A percentile compares a stretch with the other conserved stretches of the same genome.
phyloP scores from a whole-genome alignment of 2,329 filamentous ascomycete genomes.

The Tolypocladium album region DNA sequence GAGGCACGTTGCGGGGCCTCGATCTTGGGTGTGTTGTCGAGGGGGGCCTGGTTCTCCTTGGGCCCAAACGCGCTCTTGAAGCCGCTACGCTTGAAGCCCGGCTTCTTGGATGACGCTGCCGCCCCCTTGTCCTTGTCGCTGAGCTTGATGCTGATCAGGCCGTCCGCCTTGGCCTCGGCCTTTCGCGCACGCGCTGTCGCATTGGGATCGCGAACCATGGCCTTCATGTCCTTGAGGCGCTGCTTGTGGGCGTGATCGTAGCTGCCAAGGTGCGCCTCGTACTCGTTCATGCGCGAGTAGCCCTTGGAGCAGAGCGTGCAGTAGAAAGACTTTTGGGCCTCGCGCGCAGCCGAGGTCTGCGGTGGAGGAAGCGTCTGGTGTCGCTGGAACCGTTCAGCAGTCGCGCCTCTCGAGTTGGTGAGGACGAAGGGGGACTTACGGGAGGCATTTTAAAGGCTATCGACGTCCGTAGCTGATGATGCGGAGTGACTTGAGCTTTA shows the following conservation, averaged over 20 bases:
- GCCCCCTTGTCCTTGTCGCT: slow-evolving; percentile 19
- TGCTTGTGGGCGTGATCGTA: slow-evolving; percentile 96
- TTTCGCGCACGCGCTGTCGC: slow-evolving; percentile 55
- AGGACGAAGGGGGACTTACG: slow-evolving; percentile 31
- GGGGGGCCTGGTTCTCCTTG: slow-evolving; percentile 22
- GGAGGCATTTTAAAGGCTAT: slow-evolving; percentile 38
- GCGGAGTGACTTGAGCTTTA: neutral
- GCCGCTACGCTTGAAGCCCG: slow-evolving; percentile 70
- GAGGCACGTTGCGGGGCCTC: slow-evolving; percentile 7
- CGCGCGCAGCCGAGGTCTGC: slow-evolving; percentile 55
- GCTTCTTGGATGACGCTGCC: slow-evolving; percentile 38
- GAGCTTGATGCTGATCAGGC: slow-evolving; percentile 57
- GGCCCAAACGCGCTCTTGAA: slow-evolving; percentile 68
- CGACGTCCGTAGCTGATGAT: neutral
- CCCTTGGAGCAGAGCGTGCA: slow-evolving; percentile 86
- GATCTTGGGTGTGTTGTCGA: neutral
- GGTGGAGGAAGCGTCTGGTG: slow-evolving; percentile 48
- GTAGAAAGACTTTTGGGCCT: slow-evolving; percentile 71
- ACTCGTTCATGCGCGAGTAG: slow-evolving; percentile 91
- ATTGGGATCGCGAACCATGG: slow-evolving; percentile 63
- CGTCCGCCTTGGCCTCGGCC: slow-evolving; percentile 60
- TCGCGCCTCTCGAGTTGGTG: slow-evolving; percentile 32
- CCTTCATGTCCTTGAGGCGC: slow-evolving; percentile 79
- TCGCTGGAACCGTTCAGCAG: slow-evolving; percentile 24
- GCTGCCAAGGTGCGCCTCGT: slow-evolving; percentile 84